phyloP scores from a whole-genome alignment of 768 basidiomycete species.

The Dendrothele bispora region DNA sequence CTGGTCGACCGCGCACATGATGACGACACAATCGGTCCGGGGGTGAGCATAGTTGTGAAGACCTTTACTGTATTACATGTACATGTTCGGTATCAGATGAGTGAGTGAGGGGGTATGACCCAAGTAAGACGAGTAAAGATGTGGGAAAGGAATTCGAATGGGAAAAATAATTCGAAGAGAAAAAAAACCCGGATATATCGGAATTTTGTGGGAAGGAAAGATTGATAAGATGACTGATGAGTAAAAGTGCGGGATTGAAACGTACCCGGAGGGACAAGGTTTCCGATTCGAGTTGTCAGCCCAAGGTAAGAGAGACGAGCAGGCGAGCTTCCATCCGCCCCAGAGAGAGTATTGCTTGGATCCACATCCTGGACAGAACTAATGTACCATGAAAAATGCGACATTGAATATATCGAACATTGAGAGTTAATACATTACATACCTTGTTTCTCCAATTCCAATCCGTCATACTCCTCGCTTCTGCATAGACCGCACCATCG shows the following conservation, averaged over 20 bases:
- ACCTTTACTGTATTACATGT: conserved; percentile 63
- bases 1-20: conserved; percentile 84
- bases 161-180: conserved; percentile 10
- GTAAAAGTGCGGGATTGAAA: conserved; percentile 5
- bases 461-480: conserved; percentile 80
- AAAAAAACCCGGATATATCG: too few species aligned
- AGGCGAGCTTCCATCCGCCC: conserved; percentile 95
- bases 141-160: conserved; percentile 9
- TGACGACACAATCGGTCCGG: conserved; percentile 86
- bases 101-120: too few species aligned
- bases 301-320: conserved; percentile 76
- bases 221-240: background rate
- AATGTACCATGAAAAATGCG: background rate
- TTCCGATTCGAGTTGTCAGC: conserved; percentile 58
- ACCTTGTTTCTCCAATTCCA: conserved; percentile 94
- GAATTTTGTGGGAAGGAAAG: too few species aligned
- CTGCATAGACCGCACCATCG: conserved; percentile 75
- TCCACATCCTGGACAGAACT: conserved; percentile 93
- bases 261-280: conserved; percentile 74
- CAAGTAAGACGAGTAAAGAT: too few species aligned
- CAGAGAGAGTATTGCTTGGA: conserved; percentile 79
- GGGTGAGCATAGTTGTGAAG: conserved; percentile 86
- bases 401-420: background rate
- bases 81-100: background rate
- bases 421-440: conserved; percentile 10